Base-by-base conservation (phyloP, 2,329 filamentous ascomycete genomes). In the Pleomassaria siparia region DNA sequence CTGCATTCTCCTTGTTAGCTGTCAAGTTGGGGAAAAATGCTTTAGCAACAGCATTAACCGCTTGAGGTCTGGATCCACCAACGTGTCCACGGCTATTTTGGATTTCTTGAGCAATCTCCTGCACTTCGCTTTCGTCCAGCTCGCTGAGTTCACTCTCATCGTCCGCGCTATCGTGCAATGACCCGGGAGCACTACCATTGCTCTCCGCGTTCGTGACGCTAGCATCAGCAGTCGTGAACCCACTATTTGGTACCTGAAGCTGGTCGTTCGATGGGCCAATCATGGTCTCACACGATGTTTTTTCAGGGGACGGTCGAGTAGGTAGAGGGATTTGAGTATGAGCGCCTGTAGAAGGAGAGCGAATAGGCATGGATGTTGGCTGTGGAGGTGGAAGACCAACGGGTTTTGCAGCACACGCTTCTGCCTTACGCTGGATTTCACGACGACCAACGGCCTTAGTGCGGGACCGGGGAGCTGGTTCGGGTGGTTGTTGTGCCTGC, bases 361-460 rank as follows among this genome's bases (percentile, higher is more conserved):
- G 67, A 10, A 70, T 69, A 0, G 67, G 61, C 40, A 71, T 69
- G 0, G 59, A 54, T 4, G 62, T 60, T n/a, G 57, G 39, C n/a
- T 55, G 45, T 15, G 56, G 25, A 42, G 16, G 12, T 16, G 42
- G 3, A 1, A 58, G 55, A 54, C 71, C 61, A 29, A 62, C 58
- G 22, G 66, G 63, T 53, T 72, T 76, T 51, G 69, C 63, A 2
- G 78, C 75, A 49, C 81, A 81, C 0, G 77, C 75, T 63, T 86
- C 83, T 8, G 82, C 82, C 53, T 77, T 77, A 36, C 78, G 77
- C 49, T 81, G 77, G 21, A 85, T 76, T 53, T 85, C 82, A 12
- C 81, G 74, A 22, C 81, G 74, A 6, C 81, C 80, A 6, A 85
- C 80, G 5, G 81, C 80, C 58, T 83, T 82, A 16, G 79, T 77